Percentiles rank a stretch among this genome's conserved stretches.
phyloP scores from a whole-genome alignment of 768 basidiomycete genomes.

The Agaricus blazei region DNA sequence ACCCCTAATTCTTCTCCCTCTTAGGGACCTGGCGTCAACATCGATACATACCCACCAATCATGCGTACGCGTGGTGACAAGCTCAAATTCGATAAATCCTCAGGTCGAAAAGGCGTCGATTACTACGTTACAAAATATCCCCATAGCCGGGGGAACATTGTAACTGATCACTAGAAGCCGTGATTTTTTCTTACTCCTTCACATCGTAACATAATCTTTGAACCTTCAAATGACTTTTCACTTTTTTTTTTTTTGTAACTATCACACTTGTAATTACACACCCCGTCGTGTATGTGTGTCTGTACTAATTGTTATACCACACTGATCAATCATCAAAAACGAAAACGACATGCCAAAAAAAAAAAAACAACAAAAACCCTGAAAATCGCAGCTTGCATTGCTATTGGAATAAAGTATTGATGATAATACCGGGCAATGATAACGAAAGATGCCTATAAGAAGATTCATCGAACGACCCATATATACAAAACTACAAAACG shows the following conservation, averaged over 20 bases:
- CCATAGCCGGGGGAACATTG: conserved; percentile 15
- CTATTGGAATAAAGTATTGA: neutral
- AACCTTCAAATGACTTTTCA: neutral
- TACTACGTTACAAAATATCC: conserved; percentile 46
- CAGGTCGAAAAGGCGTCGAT: conserved; percentile 32
- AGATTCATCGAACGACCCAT: neutral
- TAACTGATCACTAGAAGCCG: conserved; percentile 13
- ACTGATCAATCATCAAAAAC: too few relatives aligned
- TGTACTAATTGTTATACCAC: too few relatives aligned
- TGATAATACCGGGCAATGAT: neutral
- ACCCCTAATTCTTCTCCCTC: neutral
- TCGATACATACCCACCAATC: conserved; percentile 46
- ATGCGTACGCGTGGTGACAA: conserved; percentile 23
- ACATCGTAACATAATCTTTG: neutral
- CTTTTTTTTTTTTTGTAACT: neutral
- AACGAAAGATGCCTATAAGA: neutral
- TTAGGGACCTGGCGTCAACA: conserved; percentile 54
- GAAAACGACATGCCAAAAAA: neutral
- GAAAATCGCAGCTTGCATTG: too few relatives aligned
- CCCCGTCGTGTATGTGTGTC: too few relatives aligned
- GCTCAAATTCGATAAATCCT: conserved; percentile 18
- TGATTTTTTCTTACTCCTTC: neutral
- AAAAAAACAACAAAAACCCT: neutral
- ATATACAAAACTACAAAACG: conserved; percentile 12
- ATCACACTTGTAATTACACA: neutral